Evolutionary conservation across 306 rosid genomes (phyloP).

Genomic region (Sicyos edulis): DNA sequence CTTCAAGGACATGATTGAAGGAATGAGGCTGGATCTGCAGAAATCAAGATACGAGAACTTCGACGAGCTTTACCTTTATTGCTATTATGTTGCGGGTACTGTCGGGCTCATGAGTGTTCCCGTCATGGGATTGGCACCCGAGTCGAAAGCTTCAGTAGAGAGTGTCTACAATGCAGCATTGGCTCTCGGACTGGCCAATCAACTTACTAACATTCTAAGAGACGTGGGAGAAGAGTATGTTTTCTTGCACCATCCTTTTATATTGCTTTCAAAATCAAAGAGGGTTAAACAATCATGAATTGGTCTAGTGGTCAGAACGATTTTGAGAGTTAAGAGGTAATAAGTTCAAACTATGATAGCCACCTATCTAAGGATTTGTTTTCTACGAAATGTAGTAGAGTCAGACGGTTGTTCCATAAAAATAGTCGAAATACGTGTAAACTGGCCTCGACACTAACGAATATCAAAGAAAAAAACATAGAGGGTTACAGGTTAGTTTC

Average conservation of each 20-base stretch:
- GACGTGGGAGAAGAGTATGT: conserved; percentile 98
- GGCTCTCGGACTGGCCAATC: conserved; percentile 93
- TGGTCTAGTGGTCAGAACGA: no score
- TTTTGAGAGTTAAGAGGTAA: no score
- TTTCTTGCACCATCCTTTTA: conserved; percentile 10
- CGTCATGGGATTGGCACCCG: conserved; percentile 78
- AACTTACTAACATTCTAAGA: conserved; percentile 92
- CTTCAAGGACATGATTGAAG: conserved; percentile 92
- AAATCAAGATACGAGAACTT: conserved; percentile 80
- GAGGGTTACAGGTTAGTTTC: no score
- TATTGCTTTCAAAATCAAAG: not conserved
- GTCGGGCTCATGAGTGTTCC: conserved; percentile 99
- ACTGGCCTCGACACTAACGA: no score
- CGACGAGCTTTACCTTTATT: conserved; percentile 85
- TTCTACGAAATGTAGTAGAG: no score
- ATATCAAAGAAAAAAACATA: no score
- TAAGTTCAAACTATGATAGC: no score
- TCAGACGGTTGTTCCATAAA: no score
- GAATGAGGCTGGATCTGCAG: conserved; percentile 83
- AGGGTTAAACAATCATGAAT: no score
- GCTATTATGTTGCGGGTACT: conserved; percentile 97
- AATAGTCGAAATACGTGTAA: no score
- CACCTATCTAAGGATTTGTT: no score
- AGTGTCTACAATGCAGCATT: conserved; percentile 78
- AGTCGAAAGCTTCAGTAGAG: conserved; percentile 75